A percentile compares a stretch with the other conserved stretches of the same genome.
phyloP scores from a whole-genome alignment of 1,284 basidiomycete species.

The Phlebopus sp. region DNA sequence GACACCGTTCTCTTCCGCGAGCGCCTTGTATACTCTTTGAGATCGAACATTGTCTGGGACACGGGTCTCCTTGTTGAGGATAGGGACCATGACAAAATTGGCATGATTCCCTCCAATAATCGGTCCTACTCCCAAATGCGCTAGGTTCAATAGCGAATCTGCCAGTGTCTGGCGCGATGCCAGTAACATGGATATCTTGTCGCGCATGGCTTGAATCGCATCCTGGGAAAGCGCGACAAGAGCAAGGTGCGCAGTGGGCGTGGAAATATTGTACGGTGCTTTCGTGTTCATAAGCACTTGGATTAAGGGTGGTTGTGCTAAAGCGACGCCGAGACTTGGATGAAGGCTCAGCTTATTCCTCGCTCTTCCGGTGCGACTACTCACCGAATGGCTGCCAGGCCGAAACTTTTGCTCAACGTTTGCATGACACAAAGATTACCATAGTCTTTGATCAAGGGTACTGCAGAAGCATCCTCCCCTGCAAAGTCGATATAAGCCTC shows the following conservation, averaged over 20 bases:
- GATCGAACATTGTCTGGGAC: slow-evolving; percentile 71
- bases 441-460: slow-evolving; percentile 74
- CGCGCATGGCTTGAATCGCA: slow-evolving; percentile 66
- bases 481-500: slow-evolving; percentile 99
- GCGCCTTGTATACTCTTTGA: slow-evolving; percentile 70
- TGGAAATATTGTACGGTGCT: slow-evolving; percentile 96
- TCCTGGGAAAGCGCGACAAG: slow-evolving; percentile 70
- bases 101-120: slow-evolving; percentile 85
- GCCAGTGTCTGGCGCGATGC: slow-evolving; percentile 58
- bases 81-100: slow-evolving; percentile 88
- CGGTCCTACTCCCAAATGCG: slow-evolving; percentile 59
- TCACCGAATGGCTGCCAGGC: slow-evolving; percentile 91
- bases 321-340: slow-evolving; percentile 80
- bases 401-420: slow-evolving; percentile 95
- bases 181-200: slow-evolving; percentile 62
- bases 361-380: slow-evolving; percentile 16
- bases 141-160: slow-evolving; percentile 43
- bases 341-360: slow-evolving; percentile 4
- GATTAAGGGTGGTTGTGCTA: slow-evolving; percentile 87
- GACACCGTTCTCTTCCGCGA: slow-evolving; percentile 85
- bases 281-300: slow-evolving; percentile 96
- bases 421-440: slow-evolving; percentile 93
- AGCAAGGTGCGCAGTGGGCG: slow-evolving; percentile 85
- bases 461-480: slow-evolving; percentile 61
- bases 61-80: slow-evolving; percentile 51